A percentile compares a stretch with the other conserved stretches of the same genome.
These are phyloP conservation scores for Colletotrichum melonis DNA, from an alignment of 2,329 filamentous ascomycete genomes.

Conservation along the genomic window DNA sequence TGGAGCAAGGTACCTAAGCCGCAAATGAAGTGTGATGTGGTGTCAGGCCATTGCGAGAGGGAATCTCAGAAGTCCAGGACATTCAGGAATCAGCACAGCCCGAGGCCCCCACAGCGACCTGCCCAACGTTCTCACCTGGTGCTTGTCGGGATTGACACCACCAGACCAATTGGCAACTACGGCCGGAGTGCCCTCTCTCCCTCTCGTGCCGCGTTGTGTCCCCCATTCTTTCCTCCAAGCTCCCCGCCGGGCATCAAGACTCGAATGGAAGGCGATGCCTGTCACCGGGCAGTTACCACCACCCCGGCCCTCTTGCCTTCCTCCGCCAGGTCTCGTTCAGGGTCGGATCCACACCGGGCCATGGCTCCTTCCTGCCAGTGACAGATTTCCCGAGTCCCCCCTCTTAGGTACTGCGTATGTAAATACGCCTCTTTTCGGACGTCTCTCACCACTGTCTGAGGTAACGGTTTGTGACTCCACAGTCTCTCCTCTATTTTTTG, in stretches of 20 bases:
- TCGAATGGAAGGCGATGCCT: not conserved
- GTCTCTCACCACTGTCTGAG: not conserved
- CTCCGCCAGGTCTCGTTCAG: slow-evolving; percentile 2
- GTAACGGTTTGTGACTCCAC: not conserved
- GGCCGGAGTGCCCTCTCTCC: not conserved
- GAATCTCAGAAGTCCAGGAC: not conserved
- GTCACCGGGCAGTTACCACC: not conserved
- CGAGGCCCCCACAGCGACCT: not conserved
- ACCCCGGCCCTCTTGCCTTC: not conserved
- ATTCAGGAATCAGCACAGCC: not conserved
- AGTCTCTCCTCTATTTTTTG: not conserved
- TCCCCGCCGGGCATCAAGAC: not conserved
- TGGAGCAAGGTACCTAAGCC: not conserved
- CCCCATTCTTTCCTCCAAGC: not conserved
- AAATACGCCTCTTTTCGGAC: not conserved
- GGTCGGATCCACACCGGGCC: slow-evolving; percentile 17
- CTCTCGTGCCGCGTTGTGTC: not conserved
- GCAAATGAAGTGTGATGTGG: not conserved
- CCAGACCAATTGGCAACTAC: not conserved
- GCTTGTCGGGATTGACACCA: slow-evolving; percentile 3
- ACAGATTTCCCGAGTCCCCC: not conserved
- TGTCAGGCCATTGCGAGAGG: not conserved
- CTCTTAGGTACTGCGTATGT: not conserved
- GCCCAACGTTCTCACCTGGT: slow-evolving; percentile 9
- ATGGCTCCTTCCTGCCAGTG: not conserved